Conservation (phyloP, 1,139 yeast genomes). For the Arxiozyma telluris region DNA sequence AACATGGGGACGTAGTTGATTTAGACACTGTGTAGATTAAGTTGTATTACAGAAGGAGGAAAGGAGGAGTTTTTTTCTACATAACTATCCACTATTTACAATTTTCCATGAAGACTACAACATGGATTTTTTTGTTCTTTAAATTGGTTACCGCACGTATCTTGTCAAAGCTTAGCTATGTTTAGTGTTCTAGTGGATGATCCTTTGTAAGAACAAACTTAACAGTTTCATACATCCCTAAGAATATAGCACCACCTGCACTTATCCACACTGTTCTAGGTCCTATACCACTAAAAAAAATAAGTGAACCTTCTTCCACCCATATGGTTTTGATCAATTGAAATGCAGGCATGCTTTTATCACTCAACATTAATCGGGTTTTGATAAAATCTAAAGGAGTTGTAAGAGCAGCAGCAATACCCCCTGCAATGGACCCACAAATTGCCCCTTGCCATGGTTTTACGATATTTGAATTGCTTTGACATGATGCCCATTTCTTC, state of each 20-base stretch:
- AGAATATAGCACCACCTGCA: constrained; percentile 95
- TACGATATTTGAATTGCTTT: constrained; percentile 30
- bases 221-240: constrained; percentile 85
- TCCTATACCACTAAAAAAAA: constrained; percentile 76
- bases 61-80: not conserved
- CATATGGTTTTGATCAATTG: constrained; percentile 41
- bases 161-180: not conserved
- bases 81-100: not conserved
- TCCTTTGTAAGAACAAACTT: constrained; percentile 21
- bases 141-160: not conserved
- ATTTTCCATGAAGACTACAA: not conserved
- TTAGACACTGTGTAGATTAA: too few species aligned
- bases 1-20: too few species aligned
- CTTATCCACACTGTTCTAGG: constrained; percentile 97
- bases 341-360: constrained; percentile 40
- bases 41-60: too few species aligned
- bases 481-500: constrained; percentile 36
- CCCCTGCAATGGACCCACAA: constrained; percentile 94
- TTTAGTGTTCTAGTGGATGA: not conserved
- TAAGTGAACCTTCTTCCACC: constrained; percentile 56
- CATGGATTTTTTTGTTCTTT: not conserved
- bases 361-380: constrained; percentile 78
- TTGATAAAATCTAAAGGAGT: constrained; percentile 91
- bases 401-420: constrained; percentile 85
- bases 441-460: constrained; percentile 75